phyloP scores from a whole-genome alignment of 345 rosid species.

The Corchorus olitorius region DNA sequence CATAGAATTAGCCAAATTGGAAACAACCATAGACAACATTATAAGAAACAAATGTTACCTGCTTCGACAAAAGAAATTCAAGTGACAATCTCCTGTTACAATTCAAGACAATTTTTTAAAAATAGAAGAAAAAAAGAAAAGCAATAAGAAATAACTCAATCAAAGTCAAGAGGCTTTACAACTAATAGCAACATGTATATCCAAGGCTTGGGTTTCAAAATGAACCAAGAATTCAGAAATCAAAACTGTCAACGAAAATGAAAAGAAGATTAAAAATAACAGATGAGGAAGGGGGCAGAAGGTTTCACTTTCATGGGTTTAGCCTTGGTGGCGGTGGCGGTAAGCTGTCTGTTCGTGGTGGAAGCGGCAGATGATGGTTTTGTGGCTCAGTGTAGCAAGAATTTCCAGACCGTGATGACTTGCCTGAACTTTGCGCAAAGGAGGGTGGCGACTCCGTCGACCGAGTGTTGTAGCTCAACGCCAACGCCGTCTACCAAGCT shows the following conservation, averaged over 20 bases:
- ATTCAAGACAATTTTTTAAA: no score
- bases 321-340: neutral
- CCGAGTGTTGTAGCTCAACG: conserved; percentile 67
- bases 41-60: no score
- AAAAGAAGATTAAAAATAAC: neutral
- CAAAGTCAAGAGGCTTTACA: no score
- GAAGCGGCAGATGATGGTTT: conserved; percentile 15
- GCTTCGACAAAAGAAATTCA: no score
- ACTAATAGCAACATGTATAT: no score
- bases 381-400: conserved; percentile 40
- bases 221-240: neutral
- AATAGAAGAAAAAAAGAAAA: no score
- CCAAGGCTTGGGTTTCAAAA: no score
- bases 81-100: no score
- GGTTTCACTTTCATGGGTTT: neutral
- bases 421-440: conserved; percentile 75
- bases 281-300: neutral
- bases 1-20: no score
- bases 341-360: conserved; percentile 13
- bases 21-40: no score
- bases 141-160: no score
- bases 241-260: neutral
- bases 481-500: neutral
- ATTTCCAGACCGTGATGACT: conserved; percentile 54
- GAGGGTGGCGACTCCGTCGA: conserved; percentile 47